Evolutionary conservation across 2,329 filamentous ascomycete genomes (phyloP).

Genomic region (Exophiala sp.): DNA sequence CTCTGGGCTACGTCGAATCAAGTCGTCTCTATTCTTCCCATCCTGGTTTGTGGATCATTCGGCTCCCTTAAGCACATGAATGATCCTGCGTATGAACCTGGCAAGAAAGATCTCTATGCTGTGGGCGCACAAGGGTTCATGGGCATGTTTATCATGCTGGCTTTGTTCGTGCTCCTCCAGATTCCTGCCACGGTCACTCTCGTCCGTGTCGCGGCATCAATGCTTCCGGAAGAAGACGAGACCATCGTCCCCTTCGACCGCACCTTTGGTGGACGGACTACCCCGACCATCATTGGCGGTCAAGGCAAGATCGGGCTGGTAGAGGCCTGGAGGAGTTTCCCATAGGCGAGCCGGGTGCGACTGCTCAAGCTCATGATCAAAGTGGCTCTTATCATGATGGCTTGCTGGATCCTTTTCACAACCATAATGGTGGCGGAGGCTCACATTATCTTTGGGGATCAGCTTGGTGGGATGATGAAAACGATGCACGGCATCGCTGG

Average conservation of each 20-base stretch:
- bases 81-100: constrained; percentile 29
- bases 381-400: constrained; percentile 54
- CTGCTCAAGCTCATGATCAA: constrained; percentile 71
- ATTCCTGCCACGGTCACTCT: constrained; percentile 73
- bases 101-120: constrained; percentile 37
- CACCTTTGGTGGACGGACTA: constrained; percentile 69
- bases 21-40: constrained; percentile 37
- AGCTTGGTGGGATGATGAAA: constrained; percentile 27
- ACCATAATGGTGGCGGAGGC: constrained; percentile 50
- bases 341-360: constrained; percentile 63
- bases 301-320: constrained; percentile 63
- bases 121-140: constrained; percentile 38
- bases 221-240: constrained; percentile 74
- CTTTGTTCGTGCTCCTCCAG: constrained; percentile 57
- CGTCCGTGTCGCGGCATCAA: constrained; percentile 76
- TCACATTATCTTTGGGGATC: constrained; percentile 43
- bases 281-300: constrained; percentile 67
- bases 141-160: constrained; percentile 40
- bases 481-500: constrained; percentile 22
- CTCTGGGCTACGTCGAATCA: constrained; percentile 55
- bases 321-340: constrained; percentile 75
- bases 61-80: constrained; percentile 42
- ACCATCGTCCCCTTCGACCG: constrained; percentile 88
- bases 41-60: constrained; percentile 44
- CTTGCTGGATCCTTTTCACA: constrained; percentile 43